Conservation (phyloP, 2,329 filamentous ascomycete species). For the Aspergillus sp. region DNA sequence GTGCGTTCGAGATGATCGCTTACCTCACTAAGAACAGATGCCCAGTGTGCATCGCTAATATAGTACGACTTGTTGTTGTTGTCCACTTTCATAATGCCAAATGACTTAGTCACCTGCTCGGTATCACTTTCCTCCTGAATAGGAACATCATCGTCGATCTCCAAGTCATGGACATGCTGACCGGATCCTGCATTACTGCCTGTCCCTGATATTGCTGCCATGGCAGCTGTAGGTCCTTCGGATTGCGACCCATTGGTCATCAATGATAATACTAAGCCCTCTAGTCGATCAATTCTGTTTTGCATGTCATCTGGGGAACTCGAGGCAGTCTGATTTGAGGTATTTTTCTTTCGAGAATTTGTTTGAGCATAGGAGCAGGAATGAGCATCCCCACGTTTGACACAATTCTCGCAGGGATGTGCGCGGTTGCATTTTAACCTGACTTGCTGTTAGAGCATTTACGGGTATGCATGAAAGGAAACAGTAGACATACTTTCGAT, state of each 20-base stretch:
- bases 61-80: constrained; percentile 77
- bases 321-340: constrained; percentile 54
- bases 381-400: constrained; percentile 76
- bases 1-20: constrained; percentile 22
- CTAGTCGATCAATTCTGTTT: constrained; percentile 91
- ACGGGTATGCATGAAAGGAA: constrained; percentile 16
- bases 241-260: constrained; percentile 83
- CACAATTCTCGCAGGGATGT: constrained; percentile 90
- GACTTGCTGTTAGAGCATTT: constrained; percentile 12
- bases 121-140: constrained; percentile 66
- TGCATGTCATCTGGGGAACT: constrained; percentile 91
- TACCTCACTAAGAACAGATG: constrained; percentile 70
- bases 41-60: constrained; percentile 81
- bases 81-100: constrained; percentile 82
- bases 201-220: constrained; percentile 53
- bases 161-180: constrained; percentile 36
- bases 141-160: constrained; percentile 57
- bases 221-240: constrained; percentile 59
- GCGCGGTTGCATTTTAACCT: constrained; percentile 89
- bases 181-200: constrained; percentile 41
- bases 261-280: constrained; percentile 85
- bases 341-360: constrained; percentile 69
- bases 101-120: constrained; percentile 68
- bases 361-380: constrained; percentile 80
- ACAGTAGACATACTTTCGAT: constrained; percentile 70